Percentiles rank a stretch among this genome's conserved stretches.
phyloP scores from a whole-genome alignment of 352 stramenopile genomes.

The Phytopythium montanum region DNA sequence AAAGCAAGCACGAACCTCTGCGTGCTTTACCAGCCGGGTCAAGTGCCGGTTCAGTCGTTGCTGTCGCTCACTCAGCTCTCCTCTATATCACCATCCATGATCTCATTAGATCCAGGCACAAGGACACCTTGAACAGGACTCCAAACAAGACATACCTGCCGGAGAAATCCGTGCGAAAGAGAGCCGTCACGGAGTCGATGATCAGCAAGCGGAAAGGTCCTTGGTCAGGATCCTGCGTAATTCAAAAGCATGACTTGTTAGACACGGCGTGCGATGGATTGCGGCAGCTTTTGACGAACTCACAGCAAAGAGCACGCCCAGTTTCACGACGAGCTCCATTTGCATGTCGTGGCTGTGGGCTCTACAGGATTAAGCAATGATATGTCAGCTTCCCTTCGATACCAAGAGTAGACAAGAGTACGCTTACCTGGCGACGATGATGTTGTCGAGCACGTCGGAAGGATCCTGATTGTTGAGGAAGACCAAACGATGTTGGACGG shows the following conservation, averaged over 20 bases:
- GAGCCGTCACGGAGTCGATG: constrained; percentile 89
- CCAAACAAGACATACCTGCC: constrained; percentile 41
- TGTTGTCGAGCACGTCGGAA: constrained; percentile 92
- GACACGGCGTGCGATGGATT: neutral
- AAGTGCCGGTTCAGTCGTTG: constrained; percentile 90
- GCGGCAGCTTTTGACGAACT: neutral
- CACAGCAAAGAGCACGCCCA: constrained; percentile 71
- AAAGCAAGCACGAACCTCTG: constrained; percentile 45
- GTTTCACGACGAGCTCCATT: constrained; percentile 85
- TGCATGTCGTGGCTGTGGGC: constrained; percentile 86
- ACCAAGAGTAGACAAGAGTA: neutral
- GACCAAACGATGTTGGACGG: neutral
- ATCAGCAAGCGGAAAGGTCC: constrained; percentile 83
- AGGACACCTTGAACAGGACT: neutral
- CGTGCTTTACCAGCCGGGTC: constrained; percentile 77
- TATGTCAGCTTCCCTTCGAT: neutral
- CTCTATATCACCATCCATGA: constrained; percentile 24
- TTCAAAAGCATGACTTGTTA: neutral
- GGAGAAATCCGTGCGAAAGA: constrained; percentile 90
- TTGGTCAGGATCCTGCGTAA: constrained; percentile 51
- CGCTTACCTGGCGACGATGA: constrained; percentile 83
- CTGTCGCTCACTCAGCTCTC: constrained; percentile 70
- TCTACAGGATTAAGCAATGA: constrained; percentile 25
- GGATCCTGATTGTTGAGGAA: constrained; percentile 43
- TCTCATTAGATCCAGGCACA: neutral